phyloP scores from a whole-genome alignment of 495 filamentous ascomycete genomes.

The Penicillium desertorum region DNA sequence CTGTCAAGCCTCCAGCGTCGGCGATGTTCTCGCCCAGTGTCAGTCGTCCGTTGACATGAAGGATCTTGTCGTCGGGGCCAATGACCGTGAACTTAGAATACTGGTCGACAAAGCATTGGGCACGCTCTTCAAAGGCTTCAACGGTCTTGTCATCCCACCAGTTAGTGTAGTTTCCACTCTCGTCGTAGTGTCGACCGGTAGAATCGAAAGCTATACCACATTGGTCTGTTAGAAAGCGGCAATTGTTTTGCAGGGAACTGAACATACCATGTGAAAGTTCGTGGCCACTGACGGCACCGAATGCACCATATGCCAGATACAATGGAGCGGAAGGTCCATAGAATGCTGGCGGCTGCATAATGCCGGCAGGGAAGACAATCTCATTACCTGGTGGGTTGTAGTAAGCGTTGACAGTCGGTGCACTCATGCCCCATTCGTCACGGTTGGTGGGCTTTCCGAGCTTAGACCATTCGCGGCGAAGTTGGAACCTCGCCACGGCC shows the following conservation, averaged over 20 bases:
- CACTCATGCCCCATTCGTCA: conserved; percentile 63
- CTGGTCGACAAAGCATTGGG: conserved; percentile 70
- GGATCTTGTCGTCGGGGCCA: conserved; percentile 50
- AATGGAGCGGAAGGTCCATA: conserved; percentile 58
- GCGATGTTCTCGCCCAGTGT: conserved; percentile 77
- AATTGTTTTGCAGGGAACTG: background rate
- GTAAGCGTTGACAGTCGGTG: conserved; percentile 62
- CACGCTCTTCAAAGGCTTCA: conserved; percentile 59
- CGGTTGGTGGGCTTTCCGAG: conserved; percentile 62
- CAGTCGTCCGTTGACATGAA: conserved; percentile 66
- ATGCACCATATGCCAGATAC: conserved; percentile 69
- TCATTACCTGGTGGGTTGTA: conserved; percentile 64
- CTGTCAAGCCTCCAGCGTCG: conserved; percentile 68
- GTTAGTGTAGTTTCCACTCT: conserved; percentile 62
- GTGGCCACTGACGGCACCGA: conserved; percentile 70
- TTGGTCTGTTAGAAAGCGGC: conserved; percentile 5
- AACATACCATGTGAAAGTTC: conserved; percentile 65
- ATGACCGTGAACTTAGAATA: conserved; percentile 63
- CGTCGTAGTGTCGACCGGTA: conserved; percentile 64
- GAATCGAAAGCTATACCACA: conserved; percentile 61
- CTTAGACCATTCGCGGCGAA: conserved; percentile 53
- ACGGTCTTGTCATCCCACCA: conserved; percentile 73
- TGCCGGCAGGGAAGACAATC: conserved; percentile 71
- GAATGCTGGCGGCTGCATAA: conserved; percentile 71
- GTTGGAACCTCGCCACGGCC: conserved; percentile 47